Evolutionary conservation across 345 rosid species (phyloP), one percentile per base, ranked within the genome.

Genomic region (Brassica cretica): DNA sequence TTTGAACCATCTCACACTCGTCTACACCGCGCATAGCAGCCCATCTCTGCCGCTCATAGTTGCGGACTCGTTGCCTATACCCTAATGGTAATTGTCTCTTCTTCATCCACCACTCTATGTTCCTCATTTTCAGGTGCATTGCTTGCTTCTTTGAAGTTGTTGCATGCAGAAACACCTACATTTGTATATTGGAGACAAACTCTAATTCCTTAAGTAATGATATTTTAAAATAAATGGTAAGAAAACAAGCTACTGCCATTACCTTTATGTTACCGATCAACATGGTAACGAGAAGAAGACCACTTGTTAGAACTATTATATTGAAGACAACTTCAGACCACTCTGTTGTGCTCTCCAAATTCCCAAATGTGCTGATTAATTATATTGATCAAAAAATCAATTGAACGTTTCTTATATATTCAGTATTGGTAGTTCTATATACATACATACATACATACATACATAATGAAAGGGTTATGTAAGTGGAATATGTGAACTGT

Each of bases 41-140:
- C 99, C 99, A 95, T 3, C 91, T 83, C 67, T 92, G 99, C 70
- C 99, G 81, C 82, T 95, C 99, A 24, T 89, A 92, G 87, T 89
- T 90, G 7, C 98, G 91, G 18, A 95, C 97, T 67, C 99, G 84
- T 73, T 90, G 99, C 82, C 88, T 72, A 85, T 90, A 95, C 12
- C 91, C 98, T 12, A 74, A 80, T 3, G 99, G 99, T 77, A 95
- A 72, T 8, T 78, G 88, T 80, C 93, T 91, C 84, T 91, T 91
- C 82, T 90, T 89, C 99, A 95, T 95, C 99, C 99, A 95, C 99
- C 96, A 89, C 75, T 95, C 99, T 70, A 95, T 78, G 81, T 95
- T 92, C 80, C 98, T 92, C 99, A 95, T 92, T 87, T 91, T 95
- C 81, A 95, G 56, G 29, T 91, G 99, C 99, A 92, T 91, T 72